A percentile compares a stretch with the other conserved stretches of the same genome.
Evolutionary conservation across 2,329 filamentous ascomycete genomes (phyloP).

Genomic region (Aspergillus udagawae): DNA sequence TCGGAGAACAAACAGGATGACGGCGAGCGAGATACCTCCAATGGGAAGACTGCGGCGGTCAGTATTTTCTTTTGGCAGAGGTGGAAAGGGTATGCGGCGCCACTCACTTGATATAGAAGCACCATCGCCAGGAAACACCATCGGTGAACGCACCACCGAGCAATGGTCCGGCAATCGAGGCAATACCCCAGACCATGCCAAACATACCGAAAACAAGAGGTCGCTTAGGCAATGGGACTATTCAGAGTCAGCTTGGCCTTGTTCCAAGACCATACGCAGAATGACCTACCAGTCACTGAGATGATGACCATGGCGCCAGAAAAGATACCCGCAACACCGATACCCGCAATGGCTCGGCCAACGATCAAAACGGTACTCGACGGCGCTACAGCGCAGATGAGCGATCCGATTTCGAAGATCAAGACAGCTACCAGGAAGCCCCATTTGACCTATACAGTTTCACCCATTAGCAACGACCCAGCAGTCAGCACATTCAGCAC

Average conservation of each 20-base stretch:
- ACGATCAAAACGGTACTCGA: slow-evolving; percentile 32
- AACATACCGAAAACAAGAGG: slow-evolving; percentile 44
- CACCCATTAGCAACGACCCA: slow-evolving; percentile 34
- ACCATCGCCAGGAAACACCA: slow-evolving; percentile 37
- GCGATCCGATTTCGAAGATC: slow-evolving; percentile 38
- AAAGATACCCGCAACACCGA: slow-evolving; percentile 35
- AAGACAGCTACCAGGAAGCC: slow-evolving; percentile 31
- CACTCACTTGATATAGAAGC: slow-evolving; percentile 42
- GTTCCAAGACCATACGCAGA: not conserved
- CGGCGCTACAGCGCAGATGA: slow-evolving; percentile 34
- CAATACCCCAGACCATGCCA: slow-evolving; percentile 55
- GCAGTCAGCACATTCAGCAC: slow-evolving; percentile 16
- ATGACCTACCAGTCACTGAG: slow-evolving; percentile 13
- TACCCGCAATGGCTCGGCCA: slow-evolving; percentile 34
- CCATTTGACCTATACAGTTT: slow-evolving; percentile 36
- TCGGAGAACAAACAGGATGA: slow-evolving; percentile 48
- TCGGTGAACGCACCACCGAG: slow-evolving; percentile 46
- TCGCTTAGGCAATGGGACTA: slow-evolving; percentile 51
- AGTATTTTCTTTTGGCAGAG: not conserved
- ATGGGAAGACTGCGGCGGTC: slow-evolving; percentile 27
- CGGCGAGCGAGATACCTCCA: slow-evolving; percentile 38
- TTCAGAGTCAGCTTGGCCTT: slow-evolving; percentile 2
- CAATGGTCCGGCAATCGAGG: slow-evolving; percentile 40
- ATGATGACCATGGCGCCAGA: slow-evolving; percentile 25
- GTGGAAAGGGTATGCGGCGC: not conserved